Percentiles rank a stretch among this genome's conserved stretches.
Evolutionary conservation across 164 flowering plant species (phyloP).

Genomic region (Taxillus chinensis): DNA sequence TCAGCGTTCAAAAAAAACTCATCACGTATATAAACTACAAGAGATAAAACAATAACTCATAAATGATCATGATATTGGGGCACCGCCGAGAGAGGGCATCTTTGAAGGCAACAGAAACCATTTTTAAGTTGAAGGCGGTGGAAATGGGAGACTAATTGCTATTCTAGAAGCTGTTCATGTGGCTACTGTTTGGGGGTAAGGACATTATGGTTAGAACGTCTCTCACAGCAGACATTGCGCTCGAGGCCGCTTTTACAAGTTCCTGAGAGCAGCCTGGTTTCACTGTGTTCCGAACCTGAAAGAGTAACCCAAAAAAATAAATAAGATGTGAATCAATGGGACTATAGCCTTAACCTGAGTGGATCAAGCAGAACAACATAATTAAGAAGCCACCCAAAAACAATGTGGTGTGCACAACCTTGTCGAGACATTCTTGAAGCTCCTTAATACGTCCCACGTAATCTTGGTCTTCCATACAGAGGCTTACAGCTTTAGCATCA

Average conservation of each 20-base stretch:
- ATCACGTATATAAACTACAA: too few species aligned
- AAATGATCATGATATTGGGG: too few species aligned
- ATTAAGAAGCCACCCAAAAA: too few species aligned
- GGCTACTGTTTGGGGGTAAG: conserved; percentile 35
- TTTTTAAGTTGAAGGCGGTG: conserved; percentile 38
- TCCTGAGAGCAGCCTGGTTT: conserved; percentile 98
- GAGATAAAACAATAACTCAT: too few species aligned
- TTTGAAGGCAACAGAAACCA: conserved; percentile 12
- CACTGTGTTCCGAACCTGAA: conserved; percentile 74
- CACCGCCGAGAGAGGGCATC: too few species aligned
- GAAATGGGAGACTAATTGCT: conserved; percentile 40
- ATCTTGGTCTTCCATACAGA: conserved; percentile 95
- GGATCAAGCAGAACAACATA: too few species aligned
- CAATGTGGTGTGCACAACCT: conserved; percentile 28
- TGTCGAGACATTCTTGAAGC: conserved; percentile 79
- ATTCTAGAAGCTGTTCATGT: conserved; percentile 41
- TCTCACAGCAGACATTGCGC: conserved; percentile 91
- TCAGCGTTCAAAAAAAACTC: too few species aligned
- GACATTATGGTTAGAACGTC: conserved; percentile 79
- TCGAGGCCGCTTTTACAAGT: conserved; percentile 85
- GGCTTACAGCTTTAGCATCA: conserved; percentile 66
- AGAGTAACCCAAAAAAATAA: too few species aligned
- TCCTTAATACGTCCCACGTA: conserved; percentile 98
- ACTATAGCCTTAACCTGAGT: too few species aligned
- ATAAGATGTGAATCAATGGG: too few species aligned